A percentile compares a stretch with the other conserved stretches of the same genome.
These are phyloP conservation scores for Hypoxylon sp. DNA, from an alignment of 2,329 filamentous ascomycete genomes.

Conservation along the genomic window DNA sequence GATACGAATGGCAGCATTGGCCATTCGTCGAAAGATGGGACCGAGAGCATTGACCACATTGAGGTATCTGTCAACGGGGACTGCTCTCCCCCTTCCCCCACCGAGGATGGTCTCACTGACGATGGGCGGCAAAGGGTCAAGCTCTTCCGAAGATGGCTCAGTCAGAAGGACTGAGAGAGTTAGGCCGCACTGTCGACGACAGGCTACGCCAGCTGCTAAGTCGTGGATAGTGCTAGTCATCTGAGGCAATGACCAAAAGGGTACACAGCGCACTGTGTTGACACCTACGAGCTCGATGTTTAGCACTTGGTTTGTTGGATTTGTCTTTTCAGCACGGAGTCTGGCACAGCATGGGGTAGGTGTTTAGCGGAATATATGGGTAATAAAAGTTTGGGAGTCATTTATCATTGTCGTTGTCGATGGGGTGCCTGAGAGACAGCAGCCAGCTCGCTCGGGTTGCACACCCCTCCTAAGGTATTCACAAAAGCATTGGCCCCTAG, in stretches of 20 bases:
- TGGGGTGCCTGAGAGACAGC: not conserved
- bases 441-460: not conserved
- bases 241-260: not conserved
- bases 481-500: not conserved
- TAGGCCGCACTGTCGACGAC: slow-evolving; percentile 11
- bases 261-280: not conserved
- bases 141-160: slow-evolving; percentile 49
- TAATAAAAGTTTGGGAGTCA: slow-evolving; percentile 8
- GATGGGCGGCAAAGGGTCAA: slow-evolving; percentile 43
- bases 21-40: slow-evolving; percentile 56
- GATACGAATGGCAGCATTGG: slow-evolving; percentile 37
- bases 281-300: slow-evolving; percentile 4
- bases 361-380: not conserved
- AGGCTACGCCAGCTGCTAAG: slow-evolving; percentile 5
- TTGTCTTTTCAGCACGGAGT: slow-evolving; percentile 39
- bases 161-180: slow-evolving; percentile 40
- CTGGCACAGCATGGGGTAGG: slow-evolving; percentile 21
- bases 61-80: slow-evolving; percentile 44
- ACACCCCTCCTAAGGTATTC: not conserved
- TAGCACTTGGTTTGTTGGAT: slow-evolving; percentile 19
- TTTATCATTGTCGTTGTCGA: not conserved
- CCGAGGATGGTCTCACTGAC: slow-evolving; percentile 42
- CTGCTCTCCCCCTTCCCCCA: slow-evolving; percentile 45
- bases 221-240: slow-evolving; percentile 1
- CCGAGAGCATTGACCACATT: slow-evolving; percentile 58